Evolutionary conservation across 1,284 basidiomycete genomes (phyloP), one percentile per base, ranked within the genome.

Genomic region (Ceratobasidium sp.): DNA sequence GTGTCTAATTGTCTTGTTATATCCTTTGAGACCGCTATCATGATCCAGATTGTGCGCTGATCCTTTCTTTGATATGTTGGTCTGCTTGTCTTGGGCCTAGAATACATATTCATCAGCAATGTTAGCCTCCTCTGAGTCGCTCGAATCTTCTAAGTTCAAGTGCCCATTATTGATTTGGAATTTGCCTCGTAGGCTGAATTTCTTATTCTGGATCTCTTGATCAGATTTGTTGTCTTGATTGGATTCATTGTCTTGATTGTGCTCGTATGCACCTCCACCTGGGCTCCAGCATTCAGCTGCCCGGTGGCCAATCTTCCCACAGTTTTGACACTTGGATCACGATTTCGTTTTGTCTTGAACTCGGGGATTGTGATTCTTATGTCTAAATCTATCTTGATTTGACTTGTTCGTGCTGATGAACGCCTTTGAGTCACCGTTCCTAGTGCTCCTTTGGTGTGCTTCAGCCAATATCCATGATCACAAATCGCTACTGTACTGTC

Each of bases 301-400:
- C 59, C 59, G 37, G 59, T 61, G 59, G 29, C 59, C 59, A 40
- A 61, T 61, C 59, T 40, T 61, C 59, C 59, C 59, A 29, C 59
- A 61, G 59, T 61, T 61, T 37, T 32, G 3, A 40, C 59, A 61
- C 34, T 61, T 61, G 2, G 59, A 61, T 37, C n/a, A 6, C 54
- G n/a, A 57, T 37, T 34, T 61, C 57, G 34, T 8, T 34, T 59
- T 59, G 29, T 59, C 57, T 22, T 34, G 57, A 59, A 40, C 29
- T 61, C 8, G 59, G 34, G 1, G 15, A 17, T 37, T 61, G 4
- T 37, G 17, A 32, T 61, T 19, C 6, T 22, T 61, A 61, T 17
- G 29, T 61, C 29, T 15, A 34, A 61, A 37, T 61, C 59, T 11
- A 40, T 40, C 19, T 19, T 37, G 29, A 37, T 61, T 37, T 61